Percentiles rank a stretch among this genome's conserved stretches.
Evolutionary conservation across 306 rosid genomes (phyloP).

Genomic region (Cucurbita argyrosperma): DNA sequence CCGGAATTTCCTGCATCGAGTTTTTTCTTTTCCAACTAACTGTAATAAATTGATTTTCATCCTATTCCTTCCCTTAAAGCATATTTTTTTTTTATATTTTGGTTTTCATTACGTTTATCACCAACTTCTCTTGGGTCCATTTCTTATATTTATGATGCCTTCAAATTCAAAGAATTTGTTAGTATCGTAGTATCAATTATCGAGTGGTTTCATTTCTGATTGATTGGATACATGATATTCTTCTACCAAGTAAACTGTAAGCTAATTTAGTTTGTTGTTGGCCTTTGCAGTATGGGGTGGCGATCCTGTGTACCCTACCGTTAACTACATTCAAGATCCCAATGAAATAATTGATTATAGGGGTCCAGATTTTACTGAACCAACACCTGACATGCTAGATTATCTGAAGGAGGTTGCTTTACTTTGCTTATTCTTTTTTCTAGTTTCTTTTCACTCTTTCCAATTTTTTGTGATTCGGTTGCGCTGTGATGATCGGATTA

Average conservation of each 20-base stretch:
- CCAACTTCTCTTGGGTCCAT: not conserved
- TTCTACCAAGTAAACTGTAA: not conserved
- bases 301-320: conserved; percentile 95
- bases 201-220: not conserved
- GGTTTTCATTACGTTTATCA: not conserved
- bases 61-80: not conserved
- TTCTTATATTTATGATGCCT: not conserved
- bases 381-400: conserved; percentile 68
- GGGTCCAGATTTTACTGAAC: conserved; percentile 90
- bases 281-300: conserved; percentile 93
- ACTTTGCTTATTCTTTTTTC: not conserved
- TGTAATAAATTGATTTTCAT: not conserved
- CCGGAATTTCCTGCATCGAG: not conserved
- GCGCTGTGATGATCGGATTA: not conserved
- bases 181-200: not conserved
- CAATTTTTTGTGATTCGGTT: not conserved
- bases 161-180: not conserved
- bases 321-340: conserved; percentile 94
- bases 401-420: conserved; percentile 65
- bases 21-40: not conserved
- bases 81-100: not conserved
- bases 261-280: conserved; percentile 10
- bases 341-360: conserved; percentile 68
- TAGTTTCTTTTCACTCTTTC: not conserved
- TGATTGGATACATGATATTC: not conserved